A percentile compares a stretch with the other conserved stretches of the same genome.
Conservation (phyloP, 352 stramenopile species). For the Pseudoperonospora humuli region DNA sequence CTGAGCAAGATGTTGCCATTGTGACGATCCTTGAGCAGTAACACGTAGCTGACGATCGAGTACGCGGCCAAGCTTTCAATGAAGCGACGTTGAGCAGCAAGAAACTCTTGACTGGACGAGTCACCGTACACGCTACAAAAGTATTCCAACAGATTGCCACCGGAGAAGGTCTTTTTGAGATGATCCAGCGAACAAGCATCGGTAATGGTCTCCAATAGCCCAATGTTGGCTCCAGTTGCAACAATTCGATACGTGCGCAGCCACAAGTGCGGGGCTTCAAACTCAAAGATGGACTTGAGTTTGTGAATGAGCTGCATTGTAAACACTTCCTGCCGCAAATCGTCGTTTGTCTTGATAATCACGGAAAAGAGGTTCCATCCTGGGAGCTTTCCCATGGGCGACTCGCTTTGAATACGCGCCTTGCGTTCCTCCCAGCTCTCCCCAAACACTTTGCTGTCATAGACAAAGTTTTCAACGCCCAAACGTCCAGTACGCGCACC, state of each 20-base stretch:
- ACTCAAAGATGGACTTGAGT: conserved; percentile 92
- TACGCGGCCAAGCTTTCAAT: conserved; percentile 94
- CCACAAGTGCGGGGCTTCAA: conserved; percentile 87
- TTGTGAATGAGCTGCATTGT: conserved; percentile 95
- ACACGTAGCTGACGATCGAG: conserved; percentile 95
- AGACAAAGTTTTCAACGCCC: conserved; percentile 61
- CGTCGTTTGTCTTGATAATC: conserved; percentile 98
- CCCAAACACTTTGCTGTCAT: conserved; percentile 71
- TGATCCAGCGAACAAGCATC: conserved; percentile 95
- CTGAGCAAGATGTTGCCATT: conserved; percentile 99
- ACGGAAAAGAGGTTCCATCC: conserved; percentile 89
- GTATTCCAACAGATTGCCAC: conserved; percentile 86
- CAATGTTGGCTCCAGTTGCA: conserved; percentile 88
- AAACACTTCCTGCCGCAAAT: conserved; percentile 95
- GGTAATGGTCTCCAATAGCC: conserved; percentile 93
- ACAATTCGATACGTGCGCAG: conserved; percentile 94
- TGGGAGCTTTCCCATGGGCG: conserved; percentile 58
- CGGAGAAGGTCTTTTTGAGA: conserved; percentile 90
- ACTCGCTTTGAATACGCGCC: conserved; percentile 57
- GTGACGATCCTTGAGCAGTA: conserved; percentile 97
- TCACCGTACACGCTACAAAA: conserved; percentile 70
- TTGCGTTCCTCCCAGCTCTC: conserved; percentile 63
- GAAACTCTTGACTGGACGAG: conserved; percentile 29
- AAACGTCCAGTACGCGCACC: conserved; percentile 17
- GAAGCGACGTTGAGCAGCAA: conserved; percentile 88